Evolutionary conservation across 2,329 filamentous ascomycete species (phyloP).

Genomic region (Leptographium procerum): DNA sequence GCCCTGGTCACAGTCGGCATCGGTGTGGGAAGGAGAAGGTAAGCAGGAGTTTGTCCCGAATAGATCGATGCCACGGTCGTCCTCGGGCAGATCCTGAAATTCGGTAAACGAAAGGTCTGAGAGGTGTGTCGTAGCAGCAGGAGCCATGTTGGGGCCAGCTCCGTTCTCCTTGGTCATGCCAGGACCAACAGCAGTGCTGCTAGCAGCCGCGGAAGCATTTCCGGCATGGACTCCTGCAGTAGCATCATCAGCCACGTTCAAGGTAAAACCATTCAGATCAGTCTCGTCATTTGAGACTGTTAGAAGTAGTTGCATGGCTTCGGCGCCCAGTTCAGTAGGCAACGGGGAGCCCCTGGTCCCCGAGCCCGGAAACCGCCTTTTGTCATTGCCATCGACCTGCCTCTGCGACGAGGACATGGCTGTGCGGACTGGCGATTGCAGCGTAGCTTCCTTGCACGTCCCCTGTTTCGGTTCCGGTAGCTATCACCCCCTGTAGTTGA

Average conservation of each 20-base stretch:
- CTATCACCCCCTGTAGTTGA: neutral
- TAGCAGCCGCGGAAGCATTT: slow-evolving; percentile 18
- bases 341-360: slow-evolving; percentile 23
- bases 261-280: slow-evolving; percentile 24
- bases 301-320: slow-evolving; percentile 19
- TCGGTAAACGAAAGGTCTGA: slow-evolving; percentile 38
- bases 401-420: slow-evolving; percentile 27
- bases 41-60: slow-evolving; percentile 17
- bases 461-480: neutral
- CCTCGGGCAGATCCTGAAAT: slow-evolving; percentile 29
- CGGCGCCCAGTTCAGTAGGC: slow-evolving; percentile 15
- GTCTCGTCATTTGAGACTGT: slow-evolving; percentile 18
- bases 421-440: neutral
- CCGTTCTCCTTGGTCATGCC: neutral
- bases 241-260: slow-evolving; percentile 19
- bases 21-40: neutral
- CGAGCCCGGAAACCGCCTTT: slow-evolving; percentile 22
- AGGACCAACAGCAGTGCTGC: neutral
- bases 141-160: slow-evolving; percentile 26
- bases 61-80: slow-evolving; percentile 22
- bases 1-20: neutral
- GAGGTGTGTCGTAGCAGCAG: slow-evolving; percentile 31
- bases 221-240: neutral
- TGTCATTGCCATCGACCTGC: slow-evolving; percentile 16
- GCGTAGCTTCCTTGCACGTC: neutral